Evolutionary conservation across 768 basidiomycete species (phyloP), one percentile per base, ranked within the genome.

Genomic region (Gymnopilus dilepis): DNA sequence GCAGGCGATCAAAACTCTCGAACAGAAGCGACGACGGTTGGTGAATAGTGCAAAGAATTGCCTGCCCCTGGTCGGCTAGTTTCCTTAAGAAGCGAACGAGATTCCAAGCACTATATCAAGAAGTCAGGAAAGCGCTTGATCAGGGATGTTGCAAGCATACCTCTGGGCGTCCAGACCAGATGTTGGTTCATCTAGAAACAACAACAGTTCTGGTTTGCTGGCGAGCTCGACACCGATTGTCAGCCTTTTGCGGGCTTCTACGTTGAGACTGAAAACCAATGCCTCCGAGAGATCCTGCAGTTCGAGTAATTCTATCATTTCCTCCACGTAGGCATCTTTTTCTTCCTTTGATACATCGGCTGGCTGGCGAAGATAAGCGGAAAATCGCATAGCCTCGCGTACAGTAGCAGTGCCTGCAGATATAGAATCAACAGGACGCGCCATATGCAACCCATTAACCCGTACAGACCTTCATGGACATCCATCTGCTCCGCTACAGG

Each of bases 201-300:
- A 81, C 1, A 94, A 77, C 7, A 92, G 79, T 66, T 90, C 86
- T 0, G 92, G 92, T 71, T 95, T 94, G 73, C 91, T 90, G 17
- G 94, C 93, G 7, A 97, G 82, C 72, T 96, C 94, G 57, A 96
- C 94, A 59, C 92, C 95, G 66, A 96, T 96, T 1, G 94, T 95
- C 22, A 95, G 81, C 9, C 94, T 88, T 72, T 96, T 96, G 62
- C 92, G 83, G 7, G 89, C 86, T 66, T 89, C 90, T 22, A 86
- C 82, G 55, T 80, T 82, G 34, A 91, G 79, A 65, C 83, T 86
- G 71, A 85, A 85, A 15, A 95, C 90, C 65, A 95, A 79, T 0
- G 91, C 94, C 65, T 95, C 94, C 1, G 92, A 87, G 1, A 91
- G 77, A 70, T 93, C 88, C 67, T 95, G 91, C 28, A 96, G 79